Base-by-base conservation (phyloP, 495 filamentous ascomycete genomes). In the Penicillium silybi region DNA sequence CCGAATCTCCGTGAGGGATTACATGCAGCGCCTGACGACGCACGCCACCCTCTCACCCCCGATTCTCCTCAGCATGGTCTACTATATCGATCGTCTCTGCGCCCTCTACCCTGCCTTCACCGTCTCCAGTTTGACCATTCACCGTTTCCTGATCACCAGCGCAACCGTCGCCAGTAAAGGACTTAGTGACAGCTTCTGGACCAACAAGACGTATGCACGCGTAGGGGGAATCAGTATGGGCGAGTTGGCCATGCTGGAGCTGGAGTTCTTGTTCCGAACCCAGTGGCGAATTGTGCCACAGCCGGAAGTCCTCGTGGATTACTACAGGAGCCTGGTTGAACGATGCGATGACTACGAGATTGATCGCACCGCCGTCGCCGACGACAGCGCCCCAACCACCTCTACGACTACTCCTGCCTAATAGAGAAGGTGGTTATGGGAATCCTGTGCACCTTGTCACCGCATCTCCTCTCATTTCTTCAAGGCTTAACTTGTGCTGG, bases 41-140 rank as follows among this genome's bases (percentile, higher is more conserved):
- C 93, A 98, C 67, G 93, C 93, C 23, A 96, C 92, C 1, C 80
- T 98, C 1, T 88, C 88, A 6, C 92, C 93, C 6, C 92, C 93
- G 6, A 88, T 98, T 47, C 80, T 98, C n/a, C 80, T 98, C n/a
- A 91, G 90, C 54, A 98, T 98, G 92, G 93, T 98, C 46, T 97
- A 92, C 64, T 98, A 98, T 64, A 97, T 98, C 53, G 95, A 98
- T 68, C 85, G 88, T n/a, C 77, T 98, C 16, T 97, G 92, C 68
- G 84, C 88, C 4, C 71, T 93, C 23, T 97, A 96, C 63, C 86
- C 90, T 6, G 87, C 89, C 16, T 98, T 98, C 70, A 95, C 90
- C 32, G 92, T 98, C 43, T 93, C 86, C 58, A 93, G 87, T 34
- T 79, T 98, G 15, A 98, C 93, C 0, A 92, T 98, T 17, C 93